phyloP scores from a whole-genome alignment of 164 flowering plant species.

The Kingdonia uniflora region DNA sequence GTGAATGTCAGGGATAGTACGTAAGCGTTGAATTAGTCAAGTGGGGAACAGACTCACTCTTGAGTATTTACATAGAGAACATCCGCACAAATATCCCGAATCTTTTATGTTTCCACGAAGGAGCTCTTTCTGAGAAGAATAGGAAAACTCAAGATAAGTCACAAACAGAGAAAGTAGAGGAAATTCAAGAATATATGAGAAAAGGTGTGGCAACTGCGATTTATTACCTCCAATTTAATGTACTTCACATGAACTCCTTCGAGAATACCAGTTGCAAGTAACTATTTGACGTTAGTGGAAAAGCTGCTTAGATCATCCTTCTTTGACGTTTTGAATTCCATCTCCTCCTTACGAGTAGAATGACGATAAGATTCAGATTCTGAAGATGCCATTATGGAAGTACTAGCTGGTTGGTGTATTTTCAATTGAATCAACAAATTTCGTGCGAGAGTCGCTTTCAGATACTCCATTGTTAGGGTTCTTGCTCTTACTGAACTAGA shows the following conservation, averaged over 20 bases:
- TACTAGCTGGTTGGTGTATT: constrained; percentile 8
- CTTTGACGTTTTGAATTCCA: constrained; percentile 29
- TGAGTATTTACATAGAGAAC: constrained; percentile 45
- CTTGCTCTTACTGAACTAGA: constrained; percentile 17
- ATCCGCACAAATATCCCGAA: constrained; percentile 67
- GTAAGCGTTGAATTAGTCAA: too few species aligned
- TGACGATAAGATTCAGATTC: constrained; percentile 8
- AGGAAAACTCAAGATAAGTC: background rate
- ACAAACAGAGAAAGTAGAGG: background rate
- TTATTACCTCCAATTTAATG: constrained; percentile 42
- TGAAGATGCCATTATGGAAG: constrained; percentile 9
- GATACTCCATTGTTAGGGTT: constrained; percentile 7
- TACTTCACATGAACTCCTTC: constrained; percentile 64
- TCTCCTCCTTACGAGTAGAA: constrained; percentile 21
- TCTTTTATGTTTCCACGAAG: constrained; percentile 58
- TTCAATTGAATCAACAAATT: constrained; percentile 19
- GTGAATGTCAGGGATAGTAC: too few species aligned
- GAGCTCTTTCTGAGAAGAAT: constrained; percentile 29
- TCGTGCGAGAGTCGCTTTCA: too few species aligned
- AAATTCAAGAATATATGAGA: background rate
- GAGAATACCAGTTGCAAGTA: constrained; percentile 63
- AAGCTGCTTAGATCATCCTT: constrained; percentile 43
- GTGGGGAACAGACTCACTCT: constrained; percentile 35
- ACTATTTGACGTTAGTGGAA: constrained; percentile 50
- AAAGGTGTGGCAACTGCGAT: background rate